A percentile compares a stretch with the other conserved stretches of the same genome.
phyloP scores from a whole-genome alignment of 1,284 basidiomycete species.

The Cutaneotrichosporon cutaneum region DNA sequence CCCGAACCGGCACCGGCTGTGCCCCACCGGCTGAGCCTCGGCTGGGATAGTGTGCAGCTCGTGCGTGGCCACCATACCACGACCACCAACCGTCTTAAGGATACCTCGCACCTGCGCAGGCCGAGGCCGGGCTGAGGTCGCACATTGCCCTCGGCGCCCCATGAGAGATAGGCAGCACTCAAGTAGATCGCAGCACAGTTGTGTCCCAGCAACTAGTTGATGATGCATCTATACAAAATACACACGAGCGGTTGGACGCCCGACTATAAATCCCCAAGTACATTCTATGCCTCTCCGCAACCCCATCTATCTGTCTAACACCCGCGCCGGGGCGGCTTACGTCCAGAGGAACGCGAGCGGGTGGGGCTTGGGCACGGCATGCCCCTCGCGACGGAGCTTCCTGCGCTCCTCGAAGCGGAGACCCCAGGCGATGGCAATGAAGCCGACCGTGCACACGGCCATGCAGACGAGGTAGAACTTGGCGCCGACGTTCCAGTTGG shows the following conservation, averaged over 20 bases:
- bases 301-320: not conserved
- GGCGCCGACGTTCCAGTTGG: conserved; percentile 20
- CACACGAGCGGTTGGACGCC: not conserved
- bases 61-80: too few relatives aligned
- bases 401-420: conserved; percentile 22
- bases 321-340: not conserved
- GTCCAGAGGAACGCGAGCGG: conserved; percentile 19
- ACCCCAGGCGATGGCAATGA: conserved; percentile 18
- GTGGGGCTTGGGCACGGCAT: conserved; percentile 10
- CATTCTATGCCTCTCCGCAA: not conserved
- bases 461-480: conserved; percentile 25
- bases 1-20: too few relatives aligned
- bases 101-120: not conserved
- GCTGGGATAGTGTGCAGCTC: too few relatives aligned
- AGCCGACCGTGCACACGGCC: conserved; percentile 9
- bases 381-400: conserved; percentile 11
- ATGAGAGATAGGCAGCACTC: too few relatives aligned
- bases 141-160: not conserved
- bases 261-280: not conserved
- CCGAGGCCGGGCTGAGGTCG: not conserved
- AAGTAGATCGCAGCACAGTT: too few relatives aligned
- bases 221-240: not conserved
- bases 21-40: too few relatives aligned
- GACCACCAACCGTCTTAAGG: too few relatives aligned
- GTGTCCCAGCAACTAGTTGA: not conserved